Evolutionary conservation across 306 rosid species (phyloP), one percentile per base, ranked within the genome.

Genomic region (Rosa lucieae): DNA sequence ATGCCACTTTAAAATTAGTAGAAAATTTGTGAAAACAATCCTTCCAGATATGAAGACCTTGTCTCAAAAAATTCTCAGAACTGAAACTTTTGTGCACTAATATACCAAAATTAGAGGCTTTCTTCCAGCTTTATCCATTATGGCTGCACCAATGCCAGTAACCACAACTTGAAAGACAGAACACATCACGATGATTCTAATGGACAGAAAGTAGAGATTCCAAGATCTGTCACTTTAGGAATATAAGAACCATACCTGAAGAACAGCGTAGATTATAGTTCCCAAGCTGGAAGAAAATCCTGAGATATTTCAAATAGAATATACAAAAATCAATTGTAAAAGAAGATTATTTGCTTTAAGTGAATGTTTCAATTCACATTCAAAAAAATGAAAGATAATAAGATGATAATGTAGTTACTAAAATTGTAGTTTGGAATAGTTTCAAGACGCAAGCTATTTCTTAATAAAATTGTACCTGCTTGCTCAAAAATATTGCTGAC

Each of bases 51-150:
- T 18, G 59, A 65, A 76, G 67, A 69, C 21, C 44, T 35, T 49
- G 8, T 32, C 40, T 29, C 74, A 63, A 29, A 26, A 82, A 48
- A 53, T 70, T 72, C 56, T 59, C 44, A 70, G 72, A 68, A 72
- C 42, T 70, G 52, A 15, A 73, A 44, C 13, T 35, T 40, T 29
- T 61, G 52, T 14, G 43, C 29, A 63, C 44, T 47, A 52, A 69
- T 59, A 73, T 89, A 90, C 99, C 91, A 95, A 69, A 72, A 91
- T 74, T 26, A 95, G 89, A 73, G 97, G 98, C 87, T 95, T 95
- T 87, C 97, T 89, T 82, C 97, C 98, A 11, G 86, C 87, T 80
- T 32, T 87, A 83, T 95, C 99, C 72, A 92, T 78, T 35, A 95
- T 76, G 15, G 71, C 82, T 62, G 91, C 94, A 61, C 93, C 90